Base-by-base conservation (phyloP, 768 basidiomycete species). In the Mycena latifolia region DNA sequence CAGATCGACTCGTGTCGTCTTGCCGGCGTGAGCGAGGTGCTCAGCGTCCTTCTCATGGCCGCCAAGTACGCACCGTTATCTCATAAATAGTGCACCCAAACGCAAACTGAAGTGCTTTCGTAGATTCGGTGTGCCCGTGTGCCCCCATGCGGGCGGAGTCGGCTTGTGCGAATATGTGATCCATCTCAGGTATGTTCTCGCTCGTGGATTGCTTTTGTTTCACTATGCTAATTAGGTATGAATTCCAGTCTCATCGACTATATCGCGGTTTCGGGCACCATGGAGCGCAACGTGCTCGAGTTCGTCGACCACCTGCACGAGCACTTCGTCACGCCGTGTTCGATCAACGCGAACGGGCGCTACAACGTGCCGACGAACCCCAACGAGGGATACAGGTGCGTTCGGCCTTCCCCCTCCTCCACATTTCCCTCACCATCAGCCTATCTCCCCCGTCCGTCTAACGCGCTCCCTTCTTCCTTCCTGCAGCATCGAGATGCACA, bases 1-100 rank as follows among this genome's bases (percentile, higher is more conserved):
- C 96, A 98, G 75, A 96, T 98, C 72, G 96, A 98, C 79, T 93
- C 94, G 24, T 98, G 96, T 79, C 88, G 96, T 53, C 82, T 98
- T 24, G 95, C 93, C 5, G 96, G 96, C 54, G 95, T 98, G 31
- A 96, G 91, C 73, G 96, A 97, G 81, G 92, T 97, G n/a, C 81
- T 98, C 43, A 89, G 89, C 47, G 93, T 97, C 22, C 78, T 98
- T 56, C 81, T 97, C 58, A 96, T 97, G 94, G 89, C 94, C 11
- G 91, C 93, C 67, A 95, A 96, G 90, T 90, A 72, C 73, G 84
- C 63, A 27, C 27, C 25, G 22, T 33, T 27, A n/a, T n/a, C n/a
- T n/a, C n/a, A n/a, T n/a, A n/a, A 31, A 2, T 48, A 24, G 41
- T 5, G 24, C 24, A 25, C 12, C 20, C 20, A 11, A 43, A 43